A percentile compares a stretch with the other conserved stretches of the same genome.
phyloP scores from a whole-genome alignment of 169 alveolate genomes.

The Neospora caninum region DNA sequence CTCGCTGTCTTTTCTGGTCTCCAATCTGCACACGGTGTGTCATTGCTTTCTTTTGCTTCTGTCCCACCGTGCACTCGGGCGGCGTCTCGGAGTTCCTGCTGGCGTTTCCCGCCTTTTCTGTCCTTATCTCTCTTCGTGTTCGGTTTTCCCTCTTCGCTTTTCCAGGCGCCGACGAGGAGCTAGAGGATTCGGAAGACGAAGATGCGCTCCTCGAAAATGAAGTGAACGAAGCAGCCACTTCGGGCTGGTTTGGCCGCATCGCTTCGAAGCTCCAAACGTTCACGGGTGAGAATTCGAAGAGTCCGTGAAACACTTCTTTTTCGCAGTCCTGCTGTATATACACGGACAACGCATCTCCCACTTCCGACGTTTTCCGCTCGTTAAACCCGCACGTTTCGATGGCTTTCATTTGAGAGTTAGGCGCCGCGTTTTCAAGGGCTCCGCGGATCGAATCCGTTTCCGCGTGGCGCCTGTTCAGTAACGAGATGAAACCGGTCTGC shows the following conservation, averaged over 20 bases:
- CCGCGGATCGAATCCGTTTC: too few relatives aligned
- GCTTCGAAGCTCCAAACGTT: conserved; percentile 21
- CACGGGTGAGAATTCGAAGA: conserved; percentile 20
- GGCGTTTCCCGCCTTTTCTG: neutral
- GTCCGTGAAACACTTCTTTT: neutral
- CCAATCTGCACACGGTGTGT: too few relatives aligned
- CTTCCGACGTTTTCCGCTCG: too few relatives aligned
- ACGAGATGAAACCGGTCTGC: too few relatives aligned
- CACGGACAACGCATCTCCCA: too few relatives aligned
- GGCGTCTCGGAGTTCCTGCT: neutral
- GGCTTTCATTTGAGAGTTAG: too few relatives aligned
- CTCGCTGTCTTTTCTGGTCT: neutral
- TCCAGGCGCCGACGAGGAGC: conserved; percentile 40
- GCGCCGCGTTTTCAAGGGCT: too few relatives aligned
- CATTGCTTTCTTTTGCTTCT: neutral
- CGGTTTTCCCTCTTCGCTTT: neutral
- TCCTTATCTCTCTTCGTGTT: neutral
- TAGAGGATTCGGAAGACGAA: conserved; percentile 14
- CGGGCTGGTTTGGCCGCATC: conserved; percentile 33
- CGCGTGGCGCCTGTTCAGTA: too few relatives aligned
- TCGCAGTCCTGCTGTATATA: neutral
- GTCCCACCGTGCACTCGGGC: too few relatives aligned
- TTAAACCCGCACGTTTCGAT: too few relatives aligned
- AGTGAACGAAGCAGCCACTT: neutral
- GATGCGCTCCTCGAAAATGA: neutral